Conservation (phyloP, 768 basidiomycete species). For the Suillus cothurnatus region DNA sequence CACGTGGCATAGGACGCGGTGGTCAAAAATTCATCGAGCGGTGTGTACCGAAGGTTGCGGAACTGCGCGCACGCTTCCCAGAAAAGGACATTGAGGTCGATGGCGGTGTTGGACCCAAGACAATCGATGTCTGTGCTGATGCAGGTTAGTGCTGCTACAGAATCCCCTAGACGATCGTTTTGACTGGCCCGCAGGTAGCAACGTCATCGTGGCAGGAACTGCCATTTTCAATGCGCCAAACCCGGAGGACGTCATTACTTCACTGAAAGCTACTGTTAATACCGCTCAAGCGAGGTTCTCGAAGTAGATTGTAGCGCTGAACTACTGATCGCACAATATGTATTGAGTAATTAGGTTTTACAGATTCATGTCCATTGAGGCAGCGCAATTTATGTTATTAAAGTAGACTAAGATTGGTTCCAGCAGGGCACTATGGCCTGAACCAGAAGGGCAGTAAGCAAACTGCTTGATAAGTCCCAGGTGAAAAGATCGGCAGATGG, state of each 20-base stretch:
- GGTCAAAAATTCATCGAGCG: conserved; percentile 96
- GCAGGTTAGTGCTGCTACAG: conserved; percentile 58
- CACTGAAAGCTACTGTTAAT: conserved; percentile 70
- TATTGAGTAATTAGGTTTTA: conserved; percentile 5
- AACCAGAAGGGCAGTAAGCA: conserved; percentile 16
- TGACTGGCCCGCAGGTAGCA: conserved; percentile 66
- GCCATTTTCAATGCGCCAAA: conserved; percentile 86
- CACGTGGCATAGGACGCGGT: conserved; percentile 63
- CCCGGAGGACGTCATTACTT: conserved; percentile 75
- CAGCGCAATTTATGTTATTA: conserved; percentile 22
- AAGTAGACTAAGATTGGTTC: conserved; percentile 28
- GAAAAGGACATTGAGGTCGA: conserved; percentile 97
- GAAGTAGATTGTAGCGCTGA: background rate
- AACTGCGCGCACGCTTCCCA: conserved; percentile 89
- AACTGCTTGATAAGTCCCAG: conserved; percentile 19
- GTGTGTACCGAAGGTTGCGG: conserved; percentile 90
- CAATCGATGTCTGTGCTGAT: conserved; percentile 82
- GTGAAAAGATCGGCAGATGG: conserved; percentile 20
- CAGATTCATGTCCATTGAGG: conserved; percentile 2
- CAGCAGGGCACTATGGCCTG: conserved; percentile 20
- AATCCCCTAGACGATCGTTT: background rate
- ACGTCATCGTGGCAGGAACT: conserved; percentile 97
- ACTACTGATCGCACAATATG: background rate
- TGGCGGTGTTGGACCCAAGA: conserved; percentile 94
- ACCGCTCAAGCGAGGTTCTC: conserved; percentile 58